These are phyloP conservation scores for Aurantiochytrium sp. DNA, from an alignment of 108 stramenopile species.

Conservation along the genomic window DNA sequence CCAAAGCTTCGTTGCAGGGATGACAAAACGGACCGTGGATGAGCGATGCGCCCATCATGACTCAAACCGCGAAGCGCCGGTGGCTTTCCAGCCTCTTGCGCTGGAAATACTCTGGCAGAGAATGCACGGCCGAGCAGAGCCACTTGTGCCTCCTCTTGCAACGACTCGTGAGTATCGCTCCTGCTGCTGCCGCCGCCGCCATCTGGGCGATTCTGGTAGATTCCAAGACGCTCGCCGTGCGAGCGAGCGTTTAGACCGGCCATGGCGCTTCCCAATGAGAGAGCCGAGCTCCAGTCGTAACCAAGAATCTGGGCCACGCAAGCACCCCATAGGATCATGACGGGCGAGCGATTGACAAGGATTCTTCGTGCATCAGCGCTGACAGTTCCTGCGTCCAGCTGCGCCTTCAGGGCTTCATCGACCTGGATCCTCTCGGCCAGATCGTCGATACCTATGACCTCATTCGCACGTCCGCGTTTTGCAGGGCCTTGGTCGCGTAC, in stretches of 20 bases:
- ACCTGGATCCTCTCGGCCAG: not conserved
- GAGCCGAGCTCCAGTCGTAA: not conserved
- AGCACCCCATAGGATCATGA: constrained; percentile 1
- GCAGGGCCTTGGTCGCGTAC: not conserved
- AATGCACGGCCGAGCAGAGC: no score
- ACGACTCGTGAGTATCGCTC: no score
- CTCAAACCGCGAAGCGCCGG: not conserved
- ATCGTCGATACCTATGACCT: not conserved
- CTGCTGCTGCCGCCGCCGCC: no score
- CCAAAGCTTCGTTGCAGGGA: not conserved
- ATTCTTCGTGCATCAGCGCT: not conserved
- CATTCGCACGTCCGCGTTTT: not conserved
- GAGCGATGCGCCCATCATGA: not conserved
- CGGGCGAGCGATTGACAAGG: not conserved
- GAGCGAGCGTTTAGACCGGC: not conserved
- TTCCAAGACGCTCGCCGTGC: not conserved
- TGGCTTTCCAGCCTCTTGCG: no score
- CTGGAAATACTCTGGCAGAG: no score
- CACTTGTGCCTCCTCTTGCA: no score
- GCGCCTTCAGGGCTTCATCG: not conserved
- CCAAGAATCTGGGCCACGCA: not conserved
- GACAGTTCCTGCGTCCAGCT: not conserved
- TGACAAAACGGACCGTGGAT: not conserved
- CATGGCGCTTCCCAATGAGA: not conserved
- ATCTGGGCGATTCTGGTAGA: not conserved